These are phyloP conservation scores for Tolypocladium nubicola DNA, from an alignment of 2,329 filamentous ascomycete species.

Conservation along the genomic window DNA sequence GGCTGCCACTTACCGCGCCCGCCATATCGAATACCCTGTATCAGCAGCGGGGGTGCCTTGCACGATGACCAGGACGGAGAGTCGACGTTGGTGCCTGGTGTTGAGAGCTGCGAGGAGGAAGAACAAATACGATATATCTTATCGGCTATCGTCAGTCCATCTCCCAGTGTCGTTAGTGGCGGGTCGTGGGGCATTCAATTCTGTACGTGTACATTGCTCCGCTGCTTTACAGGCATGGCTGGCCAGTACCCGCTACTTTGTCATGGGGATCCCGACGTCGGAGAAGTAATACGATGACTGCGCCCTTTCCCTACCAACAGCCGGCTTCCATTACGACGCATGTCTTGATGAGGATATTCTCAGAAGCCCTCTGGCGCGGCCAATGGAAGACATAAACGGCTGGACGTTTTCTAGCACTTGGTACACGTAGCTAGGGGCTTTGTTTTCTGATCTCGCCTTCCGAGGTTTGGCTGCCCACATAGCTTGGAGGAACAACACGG, in stretches of 20 bases:
- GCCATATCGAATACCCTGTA: slow-evolving; percentile 12
- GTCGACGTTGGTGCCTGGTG: neutral
- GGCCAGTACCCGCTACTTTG: neutral
- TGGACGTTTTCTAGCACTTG: no score
- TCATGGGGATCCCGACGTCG: neutral
- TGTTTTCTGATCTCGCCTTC: no score
- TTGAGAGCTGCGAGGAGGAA: neutral
- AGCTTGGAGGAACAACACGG: no score
- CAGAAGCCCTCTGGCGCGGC: no score
- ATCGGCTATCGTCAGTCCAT: neutral
- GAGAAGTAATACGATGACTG: neutral
- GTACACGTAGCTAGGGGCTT: no score
- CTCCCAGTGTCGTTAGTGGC: neutral
- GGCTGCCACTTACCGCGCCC: slow-evolving; percentile 14
- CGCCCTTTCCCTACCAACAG: neutral
- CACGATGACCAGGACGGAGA: neutral
- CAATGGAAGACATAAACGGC: no score
- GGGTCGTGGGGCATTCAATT: neutral
- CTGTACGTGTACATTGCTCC: neutral
- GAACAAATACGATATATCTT: neutral
- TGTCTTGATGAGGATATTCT: no score
- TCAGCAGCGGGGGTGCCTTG: neutral
- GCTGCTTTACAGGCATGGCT: neutral
- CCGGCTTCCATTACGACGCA: no score
- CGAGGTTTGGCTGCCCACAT: no score